Percentiles rank a stretch among this genome's conserved stretches.
Conservation (phyloP, 805 yeast species). For the Saccharomyces paradoxus region DNA sequence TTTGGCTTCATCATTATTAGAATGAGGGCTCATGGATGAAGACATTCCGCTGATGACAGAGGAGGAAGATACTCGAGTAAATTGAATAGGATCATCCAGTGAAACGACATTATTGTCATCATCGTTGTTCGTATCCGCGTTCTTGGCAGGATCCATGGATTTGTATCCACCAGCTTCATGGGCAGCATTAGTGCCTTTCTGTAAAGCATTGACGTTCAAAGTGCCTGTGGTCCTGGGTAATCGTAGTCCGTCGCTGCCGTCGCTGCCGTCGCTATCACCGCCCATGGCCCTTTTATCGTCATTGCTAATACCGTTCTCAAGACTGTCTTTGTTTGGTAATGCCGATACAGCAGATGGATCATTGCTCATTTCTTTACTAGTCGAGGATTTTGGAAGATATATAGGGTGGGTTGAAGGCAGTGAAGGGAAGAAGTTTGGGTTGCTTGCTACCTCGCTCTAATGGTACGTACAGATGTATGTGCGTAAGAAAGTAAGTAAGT, state of each 20-base stretch:
- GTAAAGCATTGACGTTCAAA: constrained; percentile 39
- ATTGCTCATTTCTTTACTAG: background rate
- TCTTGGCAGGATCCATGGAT: constrained; percentile 41
- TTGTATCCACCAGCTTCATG: constrained; percentile 15
- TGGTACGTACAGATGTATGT: background rate
- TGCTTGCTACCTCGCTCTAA: background rate
- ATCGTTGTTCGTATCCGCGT: background rate
- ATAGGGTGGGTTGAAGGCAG: background rate
- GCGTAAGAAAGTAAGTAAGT: background rate
- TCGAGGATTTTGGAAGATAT: background rate
- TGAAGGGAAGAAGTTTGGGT: background rate
- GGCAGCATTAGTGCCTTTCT: constrained; percentile 4
- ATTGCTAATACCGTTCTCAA: background rate
- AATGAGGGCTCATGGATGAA: constrained; percentile 10
- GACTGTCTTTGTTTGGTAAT: background rate
- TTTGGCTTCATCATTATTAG: background rate
- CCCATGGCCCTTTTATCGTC: background rate
- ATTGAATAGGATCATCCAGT: constrained; percentile 35
- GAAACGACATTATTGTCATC: constrained; percentile 19
- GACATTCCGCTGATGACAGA: constrained; percentile 21
- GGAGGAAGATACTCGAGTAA: constrained; percentile 36
- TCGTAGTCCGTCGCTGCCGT: background rate
- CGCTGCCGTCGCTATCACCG: background rate
- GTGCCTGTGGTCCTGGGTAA: constrained; percentile 42
- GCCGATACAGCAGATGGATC: background rate